Conservation (phyloP, 2,329 filamentous ascomycete genomes). For the Hymenoscyphus linearis region DNA sequence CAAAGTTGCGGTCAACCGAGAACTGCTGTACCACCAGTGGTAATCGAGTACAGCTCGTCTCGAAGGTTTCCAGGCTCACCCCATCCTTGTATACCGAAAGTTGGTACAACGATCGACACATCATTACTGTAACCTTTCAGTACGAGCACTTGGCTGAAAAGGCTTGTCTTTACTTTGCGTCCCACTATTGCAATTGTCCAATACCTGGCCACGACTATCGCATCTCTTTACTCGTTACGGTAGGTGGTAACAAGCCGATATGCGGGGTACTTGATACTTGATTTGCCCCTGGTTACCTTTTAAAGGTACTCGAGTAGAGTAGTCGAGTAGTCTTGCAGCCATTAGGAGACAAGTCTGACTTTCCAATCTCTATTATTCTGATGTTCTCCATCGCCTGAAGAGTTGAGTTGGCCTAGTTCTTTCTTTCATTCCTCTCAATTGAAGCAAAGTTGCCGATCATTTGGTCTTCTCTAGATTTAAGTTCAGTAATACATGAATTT, state of each 20-base stretch:
- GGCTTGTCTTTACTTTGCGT: neutral
- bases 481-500: neutral
- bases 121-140: neutral
- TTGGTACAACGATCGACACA: too few relatives aligned
- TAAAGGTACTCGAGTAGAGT: too few relatives aligned
- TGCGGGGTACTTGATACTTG: neutral
- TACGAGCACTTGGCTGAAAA: neutral
- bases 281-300: neutral
- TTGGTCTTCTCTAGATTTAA: neutral
- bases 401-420: neutral
- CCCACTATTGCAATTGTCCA: neutral
- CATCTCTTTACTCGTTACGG: neutral
- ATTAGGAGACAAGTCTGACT: neutral
- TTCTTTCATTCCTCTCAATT: neutral
- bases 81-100: too few relatives aligned
- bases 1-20: too few relatives aligned
- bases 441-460: neutral
- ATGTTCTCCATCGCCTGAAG: neutral
- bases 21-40: too few relatives aligned
- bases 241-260: neutral
- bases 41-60: too few relatives aligned
- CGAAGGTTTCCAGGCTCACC: too few relatives aligned
- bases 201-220: neutral
- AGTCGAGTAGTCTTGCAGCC: neutral
- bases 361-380: neutral